phyloP scores from a whole-genome alignment of 176 grass and related monocot genomes.

The Musa beccarii region DNA sequence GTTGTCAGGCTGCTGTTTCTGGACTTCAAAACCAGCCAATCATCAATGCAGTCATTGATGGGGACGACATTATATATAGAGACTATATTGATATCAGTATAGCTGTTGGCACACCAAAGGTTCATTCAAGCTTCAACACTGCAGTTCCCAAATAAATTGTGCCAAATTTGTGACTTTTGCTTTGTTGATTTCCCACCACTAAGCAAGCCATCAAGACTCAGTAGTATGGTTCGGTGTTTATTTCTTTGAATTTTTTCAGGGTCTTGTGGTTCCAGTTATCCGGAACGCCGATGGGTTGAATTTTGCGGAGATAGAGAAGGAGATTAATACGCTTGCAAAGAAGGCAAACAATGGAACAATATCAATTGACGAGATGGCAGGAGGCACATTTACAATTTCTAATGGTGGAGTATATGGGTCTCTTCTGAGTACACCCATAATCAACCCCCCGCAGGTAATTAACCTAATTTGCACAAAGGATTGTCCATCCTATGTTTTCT shows the following conservation, averaged over 20 bases:
- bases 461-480: not conserved
- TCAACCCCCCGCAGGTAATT: slow-evolving; percentile 15
- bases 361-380: slow-evolving; percentile 14
- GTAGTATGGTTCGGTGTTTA: not conserved
- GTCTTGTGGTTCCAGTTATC: slow-evolving; percentile 15
- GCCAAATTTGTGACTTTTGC: not conserved
- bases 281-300: slow-evolving; percentile 4
- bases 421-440: slow-evolving; percentile 16
- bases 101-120: slow-evolving; percentile 96
- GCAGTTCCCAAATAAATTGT: not conserved
- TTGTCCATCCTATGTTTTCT: not conserved
- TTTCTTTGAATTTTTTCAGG: not conserved
- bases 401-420: slow-evolving; percentile 15
- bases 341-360: slow-evolving; percentile 19
- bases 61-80: slow-evolving; percentile 96
- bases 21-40: slow-evolving; percentile 90
- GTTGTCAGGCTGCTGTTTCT: slow-evolving; percentile 70
- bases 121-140: not conserved
- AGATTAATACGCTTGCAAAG: slow-evolving; percentile 14
- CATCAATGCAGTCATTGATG: slow-evolving; percentile 94
- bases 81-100: slow-evolving; percentile 91
- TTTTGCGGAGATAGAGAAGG: slow-evolving; percentile 13
- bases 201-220: no score
- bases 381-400: slow-evolving; percentile 1
- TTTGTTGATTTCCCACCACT: not conserved